phyloP scores from a whole-genome alignment of 495 filamentous ascomycete species.

The Trichoderma parareesei region DNA sequence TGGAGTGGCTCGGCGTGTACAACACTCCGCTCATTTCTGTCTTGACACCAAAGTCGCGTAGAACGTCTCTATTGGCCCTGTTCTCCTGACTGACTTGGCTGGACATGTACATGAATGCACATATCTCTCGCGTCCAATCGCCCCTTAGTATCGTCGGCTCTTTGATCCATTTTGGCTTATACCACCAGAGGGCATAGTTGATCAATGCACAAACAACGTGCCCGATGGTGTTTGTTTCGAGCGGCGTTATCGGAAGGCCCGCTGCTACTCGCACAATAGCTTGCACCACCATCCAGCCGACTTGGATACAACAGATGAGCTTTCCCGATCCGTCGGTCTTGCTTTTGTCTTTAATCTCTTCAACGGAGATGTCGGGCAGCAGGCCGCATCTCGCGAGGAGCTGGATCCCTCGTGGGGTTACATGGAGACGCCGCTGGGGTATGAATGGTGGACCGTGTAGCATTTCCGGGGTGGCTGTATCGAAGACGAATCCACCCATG shows the following conservation, averaged over 20 bases:
- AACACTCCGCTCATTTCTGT: too few species aligned
- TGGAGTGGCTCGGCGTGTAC: too few species aligned
- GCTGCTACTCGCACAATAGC: conserved; percentile 13
- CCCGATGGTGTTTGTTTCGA: conserved; percentile 27
- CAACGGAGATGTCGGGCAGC: conserved; percentile 8
- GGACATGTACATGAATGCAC: too few species aligned
- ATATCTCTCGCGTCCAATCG: too few species aligned
- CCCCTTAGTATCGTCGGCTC: conserved; percentile 3
- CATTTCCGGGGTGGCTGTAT: not conserved
- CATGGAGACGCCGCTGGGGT: too few species aligned
- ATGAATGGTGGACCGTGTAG: too few species aligned
- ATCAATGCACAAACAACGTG: conserved; percentile 27
- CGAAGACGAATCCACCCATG: conserved; percentile 16
- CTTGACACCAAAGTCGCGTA: too few species aligned
- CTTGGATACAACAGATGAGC: conserved; percentile 23
- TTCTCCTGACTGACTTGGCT: too few species aligned
- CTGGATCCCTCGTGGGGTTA: too few species aligned
- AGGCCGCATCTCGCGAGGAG: not conserved
- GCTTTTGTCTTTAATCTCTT: conserved; percentile 19
- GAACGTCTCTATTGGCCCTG: too few species aligned
- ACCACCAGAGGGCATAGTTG: conserved; percentile 19
- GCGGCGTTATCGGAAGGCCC: conserved; percentile 19
- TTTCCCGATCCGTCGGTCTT: conserved; percentile 27
- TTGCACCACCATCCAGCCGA: conserved; percentile 24
- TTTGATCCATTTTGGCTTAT: conserved; percentile 14